phyloP scores from a whole-genome alignment of 495 filamentous ascomycete genomes.

The Daldinia vernicosa region DNA sequence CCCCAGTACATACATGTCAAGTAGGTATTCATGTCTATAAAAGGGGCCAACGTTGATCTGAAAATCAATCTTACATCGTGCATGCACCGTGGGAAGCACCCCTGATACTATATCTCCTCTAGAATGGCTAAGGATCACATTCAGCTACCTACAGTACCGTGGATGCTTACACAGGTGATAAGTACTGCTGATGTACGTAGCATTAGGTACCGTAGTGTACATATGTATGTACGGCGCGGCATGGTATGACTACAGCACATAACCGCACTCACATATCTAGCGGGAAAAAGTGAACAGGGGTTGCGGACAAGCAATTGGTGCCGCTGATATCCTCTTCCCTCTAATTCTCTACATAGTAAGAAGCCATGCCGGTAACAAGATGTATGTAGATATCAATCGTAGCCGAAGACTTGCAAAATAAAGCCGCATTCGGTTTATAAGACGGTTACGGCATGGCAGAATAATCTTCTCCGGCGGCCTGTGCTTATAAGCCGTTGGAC shows the following conservation, averaged over 20 bases:
- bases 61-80: constrained; percentile 51
- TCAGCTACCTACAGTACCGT: constrained; percentile 21
- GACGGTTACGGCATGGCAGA: not conserved
- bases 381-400: constrained; percentile 9
- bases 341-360: constrained; percentile 28
- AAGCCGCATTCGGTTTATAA: constrained; percentile 13
- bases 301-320: constrained; percentile 28
- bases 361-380: constrained; percentile 20
- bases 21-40: constrained; percentile 20
- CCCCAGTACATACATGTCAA: constrained; percentile 31
- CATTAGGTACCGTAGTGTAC: constrained; percentile 33
- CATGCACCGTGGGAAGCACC: constrained; percentile 46
- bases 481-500: not conserved
- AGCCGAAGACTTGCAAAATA: constrained; percentile 31
- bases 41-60: constrained; percentile 45
- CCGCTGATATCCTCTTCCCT: constrained; percentile 26
- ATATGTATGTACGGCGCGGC: constrained; percentile 42
- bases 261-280: constrained; percentile 45
- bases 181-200: constrained; percentile 33
- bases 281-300: constrained; percentile 38
- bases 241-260: constrained; percentile 45
- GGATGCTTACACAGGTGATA: constrained; percentile 25
- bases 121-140: constrained; percentile 28
- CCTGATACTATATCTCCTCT: constrained; percentile 39
- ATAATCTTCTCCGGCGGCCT: constrained; percentile 11